Conservation (phyloP, 352 stramenopile genomes). For the Lagenidium giganteum region DNA sequence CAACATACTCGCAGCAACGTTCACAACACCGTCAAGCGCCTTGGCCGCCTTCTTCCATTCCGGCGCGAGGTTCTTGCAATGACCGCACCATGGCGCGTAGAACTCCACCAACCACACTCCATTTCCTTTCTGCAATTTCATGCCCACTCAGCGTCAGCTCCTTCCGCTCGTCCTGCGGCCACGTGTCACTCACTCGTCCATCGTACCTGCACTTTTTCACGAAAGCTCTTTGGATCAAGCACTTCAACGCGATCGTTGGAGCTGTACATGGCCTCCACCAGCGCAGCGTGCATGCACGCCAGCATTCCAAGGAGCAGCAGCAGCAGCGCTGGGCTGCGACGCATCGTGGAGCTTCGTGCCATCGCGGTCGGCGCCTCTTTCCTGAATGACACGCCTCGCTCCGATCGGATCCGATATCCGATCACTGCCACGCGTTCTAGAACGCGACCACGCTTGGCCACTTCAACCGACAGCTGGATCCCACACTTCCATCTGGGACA, state of each 20-base stretch:
- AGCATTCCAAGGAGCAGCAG: conserved; percentile 21
- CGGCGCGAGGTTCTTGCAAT: conserved; percentile 91
- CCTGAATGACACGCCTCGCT: too few relatives aligned
- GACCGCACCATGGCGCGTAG: conserved; percentile 93
- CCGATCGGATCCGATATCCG: too few relatives aligned
- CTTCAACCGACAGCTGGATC: too few relatives aligned
- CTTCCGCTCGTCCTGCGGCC: background rate
- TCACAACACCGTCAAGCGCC: conserved; percentile 85
- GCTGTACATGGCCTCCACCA: conserved; percentile 56
- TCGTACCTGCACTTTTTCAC: conserved; percentile 50
- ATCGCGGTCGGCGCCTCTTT: too few relatives aligned
- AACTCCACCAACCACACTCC: conserved; percentile 94
- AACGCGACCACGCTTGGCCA: too few relatives aligned
- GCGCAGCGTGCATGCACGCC: conserved; percentile 22
- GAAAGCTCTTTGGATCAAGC: conserved; percentile 66
- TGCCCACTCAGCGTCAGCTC: background rate
- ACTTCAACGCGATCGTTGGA: conserved; percentile 61
- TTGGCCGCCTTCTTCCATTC: conserved; percentile 91
- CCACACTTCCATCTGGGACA: too few relatives aligned
- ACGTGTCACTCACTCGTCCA: background rate
- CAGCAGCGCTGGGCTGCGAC: too few relatives aligned
- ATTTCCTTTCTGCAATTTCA: conserved; percentile 37
- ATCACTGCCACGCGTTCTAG: too few relatives aligned
- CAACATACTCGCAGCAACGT: conserved; percentile 65
- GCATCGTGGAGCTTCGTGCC: too few relatives aligned